Evolutionary conservation across 1,284 basidiomycete genomes (phyloP), one percentile per base, ranked within the genome.

Genomic region (Cryptococcus deneoformans): DNA sequence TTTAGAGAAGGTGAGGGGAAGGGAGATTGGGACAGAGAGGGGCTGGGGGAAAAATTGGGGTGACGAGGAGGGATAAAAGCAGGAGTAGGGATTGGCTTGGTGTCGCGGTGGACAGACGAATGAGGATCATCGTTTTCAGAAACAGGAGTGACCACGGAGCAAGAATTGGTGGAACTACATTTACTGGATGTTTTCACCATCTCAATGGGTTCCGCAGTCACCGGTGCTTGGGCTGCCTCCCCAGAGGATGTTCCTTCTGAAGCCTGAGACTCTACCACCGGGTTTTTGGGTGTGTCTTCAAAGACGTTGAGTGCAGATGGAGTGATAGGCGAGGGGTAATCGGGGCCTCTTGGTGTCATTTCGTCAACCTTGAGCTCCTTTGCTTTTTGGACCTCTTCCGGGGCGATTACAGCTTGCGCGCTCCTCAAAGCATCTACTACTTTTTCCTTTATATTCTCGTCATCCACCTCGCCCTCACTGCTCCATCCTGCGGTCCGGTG

Each of bases 1-100:
- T 53, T 11, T 56, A 60, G 34, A 55, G 29, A 14, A 40, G 50
- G 34, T 45, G 51, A 45, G 50, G 54, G 12, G 47, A 43, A 0
- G 47, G 54, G 40, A 53, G 43, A 14, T 11, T 42, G 11, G 35
- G 55, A 34, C 42, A 52, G 11, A 46, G 20, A 48, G 5, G 37
- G 14, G 1, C 14, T 20, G 2, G 50, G 56, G 9, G 56, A 52
- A 43, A 20, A 42, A 36, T 37, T 46, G 16, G 29, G 34, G 36
- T 42, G 46, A 39, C 6, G 53, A 40, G 2, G 45, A 29, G 38
- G 46, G 35, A 8, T 20, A 24, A 39, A 35, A 39, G 20, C 24
- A 6, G 24, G 45, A 29, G 11, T 47, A 14, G n/a, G 46, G 12
- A 7, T 47, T 47, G 2, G 48, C 14, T 12, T 20, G 48, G 6